Base-by-base conservation (phyloP, 2,329 filamentous ascomycete genomes). In the Fusarium decemcellulare region DNA sequence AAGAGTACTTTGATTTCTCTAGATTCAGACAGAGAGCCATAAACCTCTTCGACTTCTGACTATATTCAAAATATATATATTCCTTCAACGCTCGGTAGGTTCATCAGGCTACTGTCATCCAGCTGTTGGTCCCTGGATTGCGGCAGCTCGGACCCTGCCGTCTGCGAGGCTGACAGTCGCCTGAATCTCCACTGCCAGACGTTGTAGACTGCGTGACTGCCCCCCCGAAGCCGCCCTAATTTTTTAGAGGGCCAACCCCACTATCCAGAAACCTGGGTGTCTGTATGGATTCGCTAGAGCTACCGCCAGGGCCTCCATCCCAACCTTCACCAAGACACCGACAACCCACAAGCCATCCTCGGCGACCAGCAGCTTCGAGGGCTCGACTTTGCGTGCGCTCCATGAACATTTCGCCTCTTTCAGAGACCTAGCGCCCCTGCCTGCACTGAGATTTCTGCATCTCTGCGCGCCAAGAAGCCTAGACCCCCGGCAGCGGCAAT, bases 201-300 rank as follows among this genome's bases (percentile, higher is more conserved):
- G 53, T 54, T 62, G 40, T 23, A 52, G 18, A 23, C 23, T n/a
- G n/a, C n/a, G n/a, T n/a, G n/a, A n/a, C n/a, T 23, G 30, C 32
- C 30, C 27, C 57, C 47, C 50, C 40, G n/a, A 65, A 47, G 54
- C 44, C 14, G 55, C 67, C 65, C 72, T 74, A 68, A 68, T 52
- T 53, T 66, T 64, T 61, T 23, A 57, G 57, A 63, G 59, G 50
- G 53, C 47, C 29, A 40, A 43, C 67, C 72, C 72, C 73, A 72
- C 72, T 70, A 63, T 36, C 47, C 47, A 58, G 37, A 67, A 57
- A 23, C n/a, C 54, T 40, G 23, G 42, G 39, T 58, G 46, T 56
- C 42, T 61, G 54, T 55, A 61, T 59, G 32, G 40, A 51, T 48
- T 63, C 46, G 32, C 36, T 42, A 43, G 34, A 39, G 18, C 39